phyloP scores from a whole-genome alignment of 2,329 filamentous ascomycete species.

The Geosmithia putterillii region DNA sequence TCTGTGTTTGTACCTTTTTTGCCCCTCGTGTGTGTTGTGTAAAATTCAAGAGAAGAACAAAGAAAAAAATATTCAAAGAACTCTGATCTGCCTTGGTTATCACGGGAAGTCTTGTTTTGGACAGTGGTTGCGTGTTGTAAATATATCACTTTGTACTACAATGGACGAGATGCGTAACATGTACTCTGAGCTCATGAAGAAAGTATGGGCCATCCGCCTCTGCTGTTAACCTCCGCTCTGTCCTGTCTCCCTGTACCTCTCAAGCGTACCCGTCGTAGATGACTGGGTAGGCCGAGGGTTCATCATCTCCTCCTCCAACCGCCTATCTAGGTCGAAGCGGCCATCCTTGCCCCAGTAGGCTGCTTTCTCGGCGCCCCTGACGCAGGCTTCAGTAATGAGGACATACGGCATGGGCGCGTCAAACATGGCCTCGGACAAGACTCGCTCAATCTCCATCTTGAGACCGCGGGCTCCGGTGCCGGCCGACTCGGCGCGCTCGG shows the following conservation, averaged over 20 bases:
- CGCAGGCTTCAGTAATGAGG: slow-evolving; percentile 59
- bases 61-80: slow-evolving; percentile 3
- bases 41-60: background rate
- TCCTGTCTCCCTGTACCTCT: slow-evolving; percentile 31
- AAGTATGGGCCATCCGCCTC: slow-evolving; percentile 14
- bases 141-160: too few species aligned
- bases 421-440: slow-evolving; percentile 71
- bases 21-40: background rate
- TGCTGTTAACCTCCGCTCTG: slow-evolving; percentile 31
- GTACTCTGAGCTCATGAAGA: too few species aligned
- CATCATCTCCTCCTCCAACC: slow-evolving; percentile 51
- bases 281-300: slow-evolving; percentile 3
- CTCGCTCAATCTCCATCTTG: slow-evolving; percentile 69
- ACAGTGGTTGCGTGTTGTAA: too few species aligned
- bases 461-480: slow-evolving; percentile 69
- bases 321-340: slow-evolving; percentile 54
- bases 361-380: slow-evolving; percentile 46
- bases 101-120: too few species aligned
- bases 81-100: too few species aligned
- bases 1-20: background rate
- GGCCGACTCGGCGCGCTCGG: slow-evolving; percentile 46
- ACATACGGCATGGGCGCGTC: slow-evolving; percentile 68
- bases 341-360: slow-evolving; percentile 59
- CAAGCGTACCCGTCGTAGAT: slow-evolving; percentile 16
- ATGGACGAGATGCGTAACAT: too few species aligned